phyloP scores from a whole-genome alignment of 1,139 yeast species.

The Saccharomyces pastorianus region DNA sequence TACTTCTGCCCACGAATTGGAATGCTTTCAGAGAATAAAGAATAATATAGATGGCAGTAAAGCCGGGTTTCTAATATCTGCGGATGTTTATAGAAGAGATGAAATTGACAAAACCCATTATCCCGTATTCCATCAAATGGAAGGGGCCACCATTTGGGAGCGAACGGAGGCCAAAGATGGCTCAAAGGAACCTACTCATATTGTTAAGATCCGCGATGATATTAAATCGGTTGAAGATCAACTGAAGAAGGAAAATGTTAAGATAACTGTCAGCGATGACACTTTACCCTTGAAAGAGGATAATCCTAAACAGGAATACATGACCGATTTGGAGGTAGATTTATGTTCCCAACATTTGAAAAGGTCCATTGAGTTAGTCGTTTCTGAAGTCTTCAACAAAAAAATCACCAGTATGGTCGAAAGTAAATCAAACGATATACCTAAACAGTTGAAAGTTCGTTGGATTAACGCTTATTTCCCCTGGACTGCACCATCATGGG shows the following conservation, averaged over 20 bases:
- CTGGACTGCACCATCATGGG: conserved; percentile 98
- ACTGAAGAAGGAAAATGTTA: conserved; percentile 43
- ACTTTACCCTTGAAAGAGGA: conserved; percentile 34
- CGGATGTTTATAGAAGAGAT: conserved; percentile 93
- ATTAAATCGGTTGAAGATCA: conserved; percentile 32
- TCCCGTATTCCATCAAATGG: conserved; percentile 97
- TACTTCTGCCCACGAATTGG: conserved; percentile 92
- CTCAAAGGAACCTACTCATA: conserved; percentile 14
- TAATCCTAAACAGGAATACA: conserved; percentile 70
- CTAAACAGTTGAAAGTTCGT: conserved; percentile 71
- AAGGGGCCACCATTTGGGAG: conserved; percentile 87
- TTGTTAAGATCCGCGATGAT: conserved; percentile 29
- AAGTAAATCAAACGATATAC: conserved; percentile 38
- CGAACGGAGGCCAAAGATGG: conserved; percentile 22
- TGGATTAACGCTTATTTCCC: conserved; percentile 98
- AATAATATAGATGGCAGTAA: conserved; percentile 42
- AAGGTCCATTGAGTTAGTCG: conserved; percentile 73
- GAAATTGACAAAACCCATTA: conserved; percentile 94
- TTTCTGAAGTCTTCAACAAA: conserved; percentile 72
- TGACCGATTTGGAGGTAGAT: conserved; percentile 61
- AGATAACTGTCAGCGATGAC: conserved; percentile 64
- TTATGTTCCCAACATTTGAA: conserved; percentile 73
- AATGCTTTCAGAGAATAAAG: conserved; percentile 46
- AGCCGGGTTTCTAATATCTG: conserved; percentile 86
- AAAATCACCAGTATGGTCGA: conserved; percentile 55